These are phyloP conservation scores for Chrysoporthe cubensis DNA, from an alignment of 2,329 filamentous ascomycete species.

Conservation along the genomic window DNA sequence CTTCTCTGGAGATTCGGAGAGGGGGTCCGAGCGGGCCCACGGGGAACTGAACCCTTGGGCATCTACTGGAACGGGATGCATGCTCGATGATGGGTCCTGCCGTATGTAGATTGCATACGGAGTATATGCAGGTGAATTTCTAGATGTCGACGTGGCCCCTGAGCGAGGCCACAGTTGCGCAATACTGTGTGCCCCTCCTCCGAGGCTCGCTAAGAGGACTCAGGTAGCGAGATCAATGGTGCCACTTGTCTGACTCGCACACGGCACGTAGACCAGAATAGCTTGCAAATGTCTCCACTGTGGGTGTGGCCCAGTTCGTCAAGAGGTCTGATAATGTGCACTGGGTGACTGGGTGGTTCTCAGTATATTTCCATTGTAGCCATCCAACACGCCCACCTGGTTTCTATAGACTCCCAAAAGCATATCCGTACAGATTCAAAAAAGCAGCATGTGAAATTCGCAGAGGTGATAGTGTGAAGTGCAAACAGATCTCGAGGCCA, in stretches of 20 bases:
- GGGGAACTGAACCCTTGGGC: background rate
- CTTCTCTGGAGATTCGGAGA: background rate
- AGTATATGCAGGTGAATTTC: background rate
- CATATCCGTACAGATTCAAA: background rate
- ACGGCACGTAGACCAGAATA: constrained; percentile 2
- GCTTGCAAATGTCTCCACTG: background rate
- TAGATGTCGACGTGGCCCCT: background rate
- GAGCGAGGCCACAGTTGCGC: background rate
- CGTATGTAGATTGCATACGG: background rate
- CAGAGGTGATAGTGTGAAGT: background rate
- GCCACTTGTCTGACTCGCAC: constrained; percentile 2
- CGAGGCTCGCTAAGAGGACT: background rate
- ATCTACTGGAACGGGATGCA: background rate
- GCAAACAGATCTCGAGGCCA: background rate
- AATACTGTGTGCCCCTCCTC: background rate
- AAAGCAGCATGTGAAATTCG: background rate
- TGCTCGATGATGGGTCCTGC: background rate
- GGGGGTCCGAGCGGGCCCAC: background rate
- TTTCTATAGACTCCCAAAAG: background rate
- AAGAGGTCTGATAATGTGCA: background rate
- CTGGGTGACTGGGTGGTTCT: background rate
- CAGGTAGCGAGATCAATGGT: constrained; percentile 8
- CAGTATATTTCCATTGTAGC: background rate
- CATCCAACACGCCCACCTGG: background rate
- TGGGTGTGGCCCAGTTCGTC: background rate